These are phyloP conservation scores for Cyclotella cryptica DNA, from an alignment of 108 stramenopile genomes.

Conservation along the genomic window DNA sequence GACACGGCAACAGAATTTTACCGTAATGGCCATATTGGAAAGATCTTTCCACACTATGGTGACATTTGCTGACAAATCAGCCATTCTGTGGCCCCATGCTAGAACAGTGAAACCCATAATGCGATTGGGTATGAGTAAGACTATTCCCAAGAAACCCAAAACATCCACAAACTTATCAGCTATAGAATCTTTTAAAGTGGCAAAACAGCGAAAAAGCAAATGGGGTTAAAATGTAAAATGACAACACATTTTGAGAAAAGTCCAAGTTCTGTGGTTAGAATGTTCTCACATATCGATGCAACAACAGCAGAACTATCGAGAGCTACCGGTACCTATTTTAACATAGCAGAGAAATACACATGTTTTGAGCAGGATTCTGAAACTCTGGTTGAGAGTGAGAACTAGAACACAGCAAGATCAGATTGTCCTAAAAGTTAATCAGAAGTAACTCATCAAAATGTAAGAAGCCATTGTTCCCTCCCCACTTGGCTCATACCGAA, in stretches of 20 bases:
- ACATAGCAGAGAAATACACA: not conserved
- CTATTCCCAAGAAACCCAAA: slow-evolving; percentile 66
- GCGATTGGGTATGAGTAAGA: slow-evolving; percentile 53
- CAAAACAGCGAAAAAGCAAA: too few species aligned
- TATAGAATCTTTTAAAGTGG: slow-evolving; percentile 36
- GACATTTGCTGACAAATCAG: slow-evolving; percentile 77
- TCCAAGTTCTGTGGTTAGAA: not conserved
- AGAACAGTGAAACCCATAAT: slow-evolving; percentile 82
- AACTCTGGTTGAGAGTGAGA: too few species aligned
- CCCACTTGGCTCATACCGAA: slow-evolving; percentile 50
- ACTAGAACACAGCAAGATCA: not conserved
- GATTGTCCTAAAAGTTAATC: not conserved
- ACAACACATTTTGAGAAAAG: not conserved
- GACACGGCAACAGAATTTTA: not conserved
- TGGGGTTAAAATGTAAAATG: too few species aligned
- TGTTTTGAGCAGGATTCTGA: slow-evolving; percentile 1
- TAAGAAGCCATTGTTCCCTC: slow-evolving; percentile 46
- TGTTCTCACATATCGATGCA: slow-evolving; percentile 71
- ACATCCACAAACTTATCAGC: slow-evolving; percentile 72
- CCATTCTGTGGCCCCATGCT: slow-evolving; percentile 85
- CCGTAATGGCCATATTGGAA: slow-evolving; percentile 68
- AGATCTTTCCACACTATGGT: slow-evolving; percentile 78
- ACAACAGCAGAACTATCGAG: slow-evolving; percentile 62
- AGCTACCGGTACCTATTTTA: slow-evolving; percentile 49
- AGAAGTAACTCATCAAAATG: slow-evolving; percentile 22